Evolutionary conservation across 495 filamentous ascomycete species (phyloP), one percentile per base, ranked within the genome.

Genomic region (Copromyces sp.): DNA sequence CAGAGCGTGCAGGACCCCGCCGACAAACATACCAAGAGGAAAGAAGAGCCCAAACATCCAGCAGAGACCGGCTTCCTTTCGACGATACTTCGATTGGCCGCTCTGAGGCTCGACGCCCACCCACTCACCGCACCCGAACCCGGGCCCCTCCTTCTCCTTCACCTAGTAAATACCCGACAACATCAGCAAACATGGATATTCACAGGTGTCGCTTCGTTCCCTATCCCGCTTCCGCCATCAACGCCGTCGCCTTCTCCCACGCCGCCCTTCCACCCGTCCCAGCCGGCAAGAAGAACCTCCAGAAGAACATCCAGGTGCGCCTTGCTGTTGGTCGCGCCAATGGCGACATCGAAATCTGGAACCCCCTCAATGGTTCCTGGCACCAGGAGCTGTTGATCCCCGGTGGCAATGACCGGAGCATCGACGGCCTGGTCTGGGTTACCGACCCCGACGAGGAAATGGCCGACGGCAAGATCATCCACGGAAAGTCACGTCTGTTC

Each of bases 311-410:
- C 37, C 82, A 83, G 69, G 82, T 85, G n/a, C 89, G 94, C 74
- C 88, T 98, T 24, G 96, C 95, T 14, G 87, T 99, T 75, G 95
- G 95, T 69, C 90, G 95, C 74, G 91, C 93, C 61, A 98, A 98
- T 80, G 95, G 95, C 77, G 93, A 97, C 77, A 95, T 99, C 76
- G 95, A 98, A 82, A 94, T 99, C 73, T 99, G 96, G 96, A 97
- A 97, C 80, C 95, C 96, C 8, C 81, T 91, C 73, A 87, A 88
- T 74, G 94, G 94, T 16, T 82, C 87, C 68, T 99, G 95, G 95
- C 86, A 92, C 76, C 95, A 98, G 76, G 95, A 99, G 83, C 90
- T 89, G 16, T 89, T 92, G 44, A 88, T 98, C 9, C 87, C 86
- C 44, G 95, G 95, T 73, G 95, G 94, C 69, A 90, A 92, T 72